Base-by-base conservation (phyloP, 2,329 filamentous ascomycete species). In the Fusarium sp. region DNA sequence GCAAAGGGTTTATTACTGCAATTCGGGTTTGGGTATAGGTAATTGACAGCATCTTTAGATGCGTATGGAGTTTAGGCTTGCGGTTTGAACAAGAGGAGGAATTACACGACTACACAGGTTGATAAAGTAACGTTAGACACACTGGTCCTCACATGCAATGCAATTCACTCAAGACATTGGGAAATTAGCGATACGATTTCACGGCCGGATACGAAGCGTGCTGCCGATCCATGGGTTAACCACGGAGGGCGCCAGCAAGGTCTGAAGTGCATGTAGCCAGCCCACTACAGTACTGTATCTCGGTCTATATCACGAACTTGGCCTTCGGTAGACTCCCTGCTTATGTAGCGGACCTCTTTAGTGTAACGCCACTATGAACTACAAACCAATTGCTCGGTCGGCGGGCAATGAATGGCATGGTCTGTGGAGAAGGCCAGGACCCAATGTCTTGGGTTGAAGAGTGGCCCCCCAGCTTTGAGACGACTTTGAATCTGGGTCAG, bases 401-500 rank as follows among this genome's bases (percentile, higher is more conserved):
- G 49, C 24, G 33, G 59, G 27, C 24, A 36, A 22, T 64, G 62
- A 36, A 31, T 64, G 62, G 22, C 29, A 36, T 49, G 62, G 62
- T 12, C 59, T 55, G 44, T 62, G 42, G 46, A 51, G 46, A 51
- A 20, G 38, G 17, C 62, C 27, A 64, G 38, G 62, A 46, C 38
- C 36, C 55, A 60, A 40, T 53, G 55, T 49, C 33, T 38, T 60
- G 40, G 62, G 62, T 36, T 49, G 6, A 31, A 53, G 44, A 66
- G 55, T 64, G 56, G 36, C 49, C 49, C 49, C 40, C 57, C 38
- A 38, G 42, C 53, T 42, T 20, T 64, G 53, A 56, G 42, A 64
- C 63, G 51, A 61, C 40, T 64, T 67, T 11, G n/a, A 60, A 27
- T 60, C 36, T 67, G 58, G 44, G 70, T 63, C 70, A 72, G 59